These are phyloP conservation scores for Haematococcus sp. DNA, from an alignment of 139 green algal species.

Conservation along the genomic window DNA sequence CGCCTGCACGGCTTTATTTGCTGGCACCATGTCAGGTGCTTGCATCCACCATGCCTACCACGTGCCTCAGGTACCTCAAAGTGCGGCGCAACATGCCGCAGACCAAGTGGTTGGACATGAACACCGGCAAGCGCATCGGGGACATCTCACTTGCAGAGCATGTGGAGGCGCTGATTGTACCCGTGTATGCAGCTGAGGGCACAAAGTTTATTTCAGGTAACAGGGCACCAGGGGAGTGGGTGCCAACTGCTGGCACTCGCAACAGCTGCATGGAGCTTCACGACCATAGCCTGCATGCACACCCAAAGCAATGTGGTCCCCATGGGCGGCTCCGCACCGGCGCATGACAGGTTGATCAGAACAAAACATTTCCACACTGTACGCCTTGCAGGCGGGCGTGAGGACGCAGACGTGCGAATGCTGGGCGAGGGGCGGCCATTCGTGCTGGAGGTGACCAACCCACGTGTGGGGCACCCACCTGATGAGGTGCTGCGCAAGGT, in stretches of 20 bases:
- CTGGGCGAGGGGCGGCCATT: constrained; percentile 81
- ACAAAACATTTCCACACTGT: no score
- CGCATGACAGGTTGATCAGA: not conserved
- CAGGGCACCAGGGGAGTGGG: not conserved
- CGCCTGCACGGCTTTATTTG: no score
- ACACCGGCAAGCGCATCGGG: constrained; percentile 35
- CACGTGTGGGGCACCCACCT: constrained; percentile 19
- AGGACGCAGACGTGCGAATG: constrained; percentile 91
- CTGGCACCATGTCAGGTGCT: not conserved
- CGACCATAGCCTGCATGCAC: no score
- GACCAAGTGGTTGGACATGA: constrained; percentile 30
- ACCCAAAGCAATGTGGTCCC: no score
- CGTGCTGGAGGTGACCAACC: constrained; percentile 68
- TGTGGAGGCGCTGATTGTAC: constrained; percentile 37
- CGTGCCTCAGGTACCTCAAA: constrained; percentile 42
- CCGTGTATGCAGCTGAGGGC: constrained; percentile 25
- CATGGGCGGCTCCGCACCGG: no score
- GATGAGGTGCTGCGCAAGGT: constrained; percentile 8
- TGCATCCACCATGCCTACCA: not conserved
- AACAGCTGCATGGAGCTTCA: not conserved
- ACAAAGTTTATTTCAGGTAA: constrained; percentile 46
- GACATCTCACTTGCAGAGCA: constrained; percentile 46
- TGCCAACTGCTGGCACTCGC: not conserved
- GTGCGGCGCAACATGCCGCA: constrained; percentile 42
- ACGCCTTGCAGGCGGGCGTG: constrained; percentile 66